Base-by-base conservation (phyloP, 805 yeast genomes). In the Barnettozyma pratensis region DNA sequence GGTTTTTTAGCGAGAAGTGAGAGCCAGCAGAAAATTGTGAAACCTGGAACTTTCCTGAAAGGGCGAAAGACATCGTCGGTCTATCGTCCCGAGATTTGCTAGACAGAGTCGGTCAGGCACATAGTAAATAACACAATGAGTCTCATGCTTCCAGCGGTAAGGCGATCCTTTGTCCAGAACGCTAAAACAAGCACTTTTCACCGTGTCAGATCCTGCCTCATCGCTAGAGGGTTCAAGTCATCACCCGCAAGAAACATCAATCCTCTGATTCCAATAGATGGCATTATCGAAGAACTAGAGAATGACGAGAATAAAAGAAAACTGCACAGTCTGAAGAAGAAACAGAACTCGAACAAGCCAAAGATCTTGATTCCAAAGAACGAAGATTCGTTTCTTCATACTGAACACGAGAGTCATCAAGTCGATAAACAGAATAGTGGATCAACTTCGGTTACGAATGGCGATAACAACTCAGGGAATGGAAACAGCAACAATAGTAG, bases 241-340 rank as follows among this genome's bases (percentile, higher is more conserved):
- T 34, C 50, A 2, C 7, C 14, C 8, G 12, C 39, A 4, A 28
- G 12, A 8, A 39, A 49, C 7, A 43, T 60, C 37, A 60, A 60
- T 46, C 65, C 64, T 7, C 37, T 61, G 8, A 32, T 54, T 2
- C 59, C 61, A 1, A 48, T 61, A 8, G 63, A 59, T 39, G 54
- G 59, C 3, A 37, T 61, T n/a, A 28, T 61, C 2, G 63, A 61
- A 28, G 65, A 60, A 37, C 44, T 58, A 19, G 49, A 51, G n/a
- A 37, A 47, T 7, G 54, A 56, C 27, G 49, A 45, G 3, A 35
- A 42, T 25, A 41, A 48, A 26, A 46, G 49, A 36, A 49, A 42
- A 31, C 6, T 47, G 25, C 43, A 45, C 36, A 52, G 47, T 39
- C 38, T 42, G 25, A 36, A 42, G 37, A 44, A 41, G 36, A 44